Evolutionary conservation across 202 grass and related monocot genomes (phyloP).

Genomic region (Schoenoplectus triqueter): DNA sequence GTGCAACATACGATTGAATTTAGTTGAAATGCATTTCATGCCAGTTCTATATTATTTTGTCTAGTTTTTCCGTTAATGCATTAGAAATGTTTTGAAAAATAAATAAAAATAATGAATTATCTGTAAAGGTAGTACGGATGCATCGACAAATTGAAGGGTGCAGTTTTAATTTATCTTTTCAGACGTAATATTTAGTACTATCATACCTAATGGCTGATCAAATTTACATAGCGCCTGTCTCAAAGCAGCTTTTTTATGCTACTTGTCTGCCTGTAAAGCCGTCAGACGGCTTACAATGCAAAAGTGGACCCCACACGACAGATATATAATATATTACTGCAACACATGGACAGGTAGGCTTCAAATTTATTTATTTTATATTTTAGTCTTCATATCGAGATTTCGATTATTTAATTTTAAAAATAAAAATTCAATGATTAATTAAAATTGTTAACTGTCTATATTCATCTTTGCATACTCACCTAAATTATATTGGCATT

Average conservation of each 20-base stretch:
- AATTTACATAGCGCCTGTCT: conserved; percentile 16
- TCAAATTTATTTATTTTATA: not conserved
- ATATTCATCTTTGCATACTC: too few relatives aligned
- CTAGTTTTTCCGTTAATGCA: not conserved
- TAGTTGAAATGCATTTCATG: not conserved
- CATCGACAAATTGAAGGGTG: not conserved
- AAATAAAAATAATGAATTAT: not conserved
- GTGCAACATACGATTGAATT: not conserved
- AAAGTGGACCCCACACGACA: conserved; percentile 12
- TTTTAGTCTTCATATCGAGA: not conserved
- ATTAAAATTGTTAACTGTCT: too few relatives aligned
- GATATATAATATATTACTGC: not conserved
- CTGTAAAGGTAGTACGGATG: not conserved
- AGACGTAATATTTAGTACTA: conserved; percentile 26
- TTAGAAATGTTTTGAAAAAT: not conserved
- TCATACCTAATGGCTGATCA: conserved; percentile 33
- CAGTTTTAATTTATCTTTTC: conserved; percentile 9
- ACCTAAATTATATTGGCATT: too few relatives aligned
- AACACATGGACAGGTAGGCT: not conserved
- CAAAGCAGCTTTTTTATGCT: conserved; percentile 2
- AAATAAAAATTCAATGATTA: too few relatives aligned
- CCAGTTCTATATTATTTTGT: not conserved
- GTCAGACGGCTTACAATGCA: not conserved
- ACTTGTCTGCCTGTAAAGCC: conserved; percentile 25
- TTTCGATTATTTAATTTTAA: not conserved